Evolutionary conservation across 495 filamentous ascomycete genomes (phyloP).

Genomic region (Margaritispora aquatica): DNA sequence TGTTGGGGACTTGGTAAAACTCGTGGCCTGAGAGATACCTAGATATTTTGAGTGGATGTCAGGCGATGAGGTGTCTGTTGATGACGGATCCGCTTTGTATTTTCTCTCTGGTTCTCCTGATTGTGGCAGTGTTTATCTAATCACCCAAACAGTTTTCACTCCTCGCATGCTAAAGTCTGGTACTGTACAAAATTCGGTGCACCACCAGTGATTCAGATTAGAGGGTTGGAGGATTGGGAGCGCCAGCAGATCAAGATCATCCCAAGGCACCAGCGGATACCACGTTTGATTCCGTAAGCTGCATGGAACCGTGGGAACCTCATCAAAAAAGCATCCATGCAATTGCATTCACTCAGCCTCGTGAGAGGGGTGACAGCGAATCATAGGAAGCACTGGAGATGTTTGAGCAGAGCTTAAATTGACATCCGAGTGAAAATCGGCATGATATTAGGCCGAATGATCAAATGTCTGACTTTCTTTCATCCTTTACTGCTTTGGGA

Average conservation of each 20-base stretch:
- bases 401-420: slow-evolving; percentile 1
- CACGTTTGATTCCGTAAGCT: slow-evolving; percentile 22
- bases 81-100: not conserved
- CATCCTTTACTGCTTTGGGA: not conserved
- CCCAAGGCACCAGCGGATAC: slow-evolving; percentile 19
- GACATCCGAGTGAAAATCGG: slow-evolving; percentile 6
- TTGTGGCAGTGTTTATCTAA: not conserved
- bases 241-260: not conserved
- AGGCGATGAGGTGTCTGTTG: not conserved
- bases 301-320: slow-evolving; percentile 3
- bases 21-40: not conserved
- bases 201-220: not conserved
- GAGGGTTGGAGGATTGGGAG: not conserved
- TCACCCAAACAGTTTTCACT: not conserved
- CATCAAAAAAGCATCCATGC: not conserved
- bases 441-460: slow-evolving; percentile 10
- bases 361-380: slow-evolving; percentile 6
- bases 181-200: not conserved
- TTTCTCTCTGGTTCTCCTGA: not conserved
- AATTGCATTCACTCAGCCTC: slow-evolving; percentile 12
- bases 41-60: not conserved
- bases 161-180: not conserved
- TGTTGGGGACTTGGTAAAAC: not conserved
- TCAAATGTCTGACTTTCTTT: not conserved
- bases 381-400: not conserved